phyloP scores from a whole-genome alignment of 2,329 filamentous ascomycete genomes.

The Scorias spongiosa region DNA sequence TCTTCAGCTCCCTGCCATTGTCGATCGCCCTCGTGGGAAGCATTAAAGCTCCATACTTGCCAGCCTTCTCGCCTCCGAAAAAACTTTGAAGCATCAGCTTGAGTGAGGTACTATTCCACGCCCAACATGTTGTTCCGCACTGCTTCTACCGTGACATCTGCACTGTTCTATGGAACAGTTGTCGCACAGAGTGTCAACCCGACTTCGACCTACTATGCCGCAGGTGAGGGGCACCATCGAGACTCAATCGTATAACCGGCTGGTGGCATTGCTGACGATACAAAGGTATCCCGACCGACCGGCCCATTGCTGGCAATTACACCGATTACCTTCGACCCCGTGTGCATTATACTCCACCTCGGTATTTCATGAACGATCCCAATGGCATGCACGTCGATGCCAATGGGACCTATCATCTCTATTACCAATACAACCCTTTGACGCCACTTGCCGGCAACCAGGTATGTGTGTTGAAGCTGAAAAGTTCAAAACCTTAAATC shows the following conservation, averaged over 20 bases:
- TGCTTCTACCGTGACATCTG: slow-evolving; percentile 25
- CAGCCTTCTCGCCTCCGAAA: too few relatives aligned
- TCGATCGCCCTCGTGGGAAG: too few relatives aligned
- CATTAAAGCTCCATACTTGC: too few relatives aligned
- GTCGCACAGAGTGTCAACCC: slow-evolving; percentile 5
- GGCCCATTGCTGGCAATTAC: slow-evolving; percentile 26
- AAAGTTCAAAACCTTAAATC: too few relatives aligned
- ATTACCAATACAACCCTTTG: slow-evolving; percentile 47
- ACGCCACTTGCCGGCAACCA: slow-evolving; percentile 40
- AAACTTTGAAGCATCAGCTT: too few relatives aligned
- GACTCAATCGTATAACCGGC: neutral
- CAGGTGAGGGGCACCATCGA: slow-evolving; percentile 1
- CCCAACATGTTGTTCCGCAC: slow-evolving; percentile 2
- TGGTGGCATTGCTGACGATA: neutral
- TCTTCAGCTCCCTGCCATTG: too few relatives aligned
- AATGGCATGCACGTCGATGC: slow-evolving; percentile 48
- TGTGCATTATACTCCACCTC: slow-evolving; percentile 40
- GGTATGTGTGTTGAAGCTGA: slow-evolving; percentile 11
- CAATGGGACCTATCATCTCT: slow-evolving; percentile 45
- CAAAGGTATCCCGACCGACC: slow-evolving; percentile 18
- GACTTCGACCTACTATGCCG: neutral
- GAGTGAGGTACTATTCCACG: too few relatives aligned
- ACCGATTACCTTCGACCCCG: slow-evolving; percentile 32
- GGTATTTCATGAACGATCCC: slow-evolving; percentile 45
- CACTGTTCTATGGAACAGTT: slow-evolving; percentile 5